A percentile compares a stretch with the other conserved stretches of the same genome.
Conservation (phyloP, 306 rosid species). For the Astragalus membranaceus region DNA sequence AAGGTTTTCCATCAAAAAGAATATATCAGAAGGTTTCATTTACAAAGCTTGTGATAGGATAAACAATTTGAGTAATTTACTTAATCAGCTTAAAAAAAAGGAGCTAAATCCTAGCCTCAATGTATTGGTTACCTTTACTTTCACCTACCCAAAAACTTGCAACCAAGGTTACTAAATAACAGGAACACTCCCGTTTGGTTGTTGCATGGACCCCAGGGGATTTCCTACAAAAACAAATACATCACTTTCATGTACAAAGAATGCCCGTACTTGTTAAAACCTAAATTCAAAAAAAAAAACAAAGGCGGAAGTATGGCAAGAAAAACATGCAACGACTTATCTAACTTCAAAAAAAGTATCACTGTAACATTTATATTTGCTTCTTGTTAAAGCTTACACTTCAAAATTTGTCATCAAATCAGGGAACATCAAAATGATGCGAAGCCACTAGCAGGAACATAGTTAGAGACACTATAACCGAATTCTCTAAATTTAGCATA, state of each 20-base stretch:
- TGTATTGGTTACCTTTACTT: constrained; percentile 51
- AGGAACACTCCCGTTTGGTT: constrained; percentile 68
- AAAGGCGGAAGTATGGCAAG: neutral
- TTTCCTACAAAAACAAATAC: constrained; percentile 64
- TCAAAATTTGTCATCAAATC: neutral
- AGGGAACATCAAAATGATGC: constrained; percentile 2
- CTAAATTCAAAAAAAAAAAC: neutral
- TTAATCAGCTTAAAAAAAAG: constrained; percentile 39
- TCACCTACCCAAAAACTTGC: constrained; percentile 39
- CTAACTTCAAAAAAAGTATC: constrained; percentile 3
- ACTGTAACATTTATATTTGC: neutral
- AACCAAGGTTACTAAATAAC: constrained; percentile 48
- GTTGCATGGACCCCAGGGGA: constrained; percentile 62
- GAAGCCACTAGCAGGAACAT: constrained; percentile 6
- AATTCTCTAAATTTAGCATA: constrained; percentile 8
- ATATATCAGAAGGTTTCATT: constrained; percentile 36
- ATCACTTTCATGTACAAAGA: constrained; percentile 6
- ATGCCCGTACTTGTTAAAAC: constrained; percentile 12
- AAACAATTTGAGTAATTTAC: constrained; percentile 48
- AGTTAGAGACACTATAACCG: neutral
- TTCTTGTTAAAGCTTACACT: neutral
- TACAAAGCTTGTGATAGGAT: constrained; percentile 43
- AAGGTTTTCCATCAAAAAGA: constrained; percentile 2
- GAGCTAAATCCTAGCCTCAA: constrained; percentile 60
- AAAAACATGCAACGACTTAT: neutral